Evolutionary conservation across 1,284 basidiomycete species (phyloP), one percentile per base, ranked within the genome.

Genomic region (Malassezia obtusa): DNA sequence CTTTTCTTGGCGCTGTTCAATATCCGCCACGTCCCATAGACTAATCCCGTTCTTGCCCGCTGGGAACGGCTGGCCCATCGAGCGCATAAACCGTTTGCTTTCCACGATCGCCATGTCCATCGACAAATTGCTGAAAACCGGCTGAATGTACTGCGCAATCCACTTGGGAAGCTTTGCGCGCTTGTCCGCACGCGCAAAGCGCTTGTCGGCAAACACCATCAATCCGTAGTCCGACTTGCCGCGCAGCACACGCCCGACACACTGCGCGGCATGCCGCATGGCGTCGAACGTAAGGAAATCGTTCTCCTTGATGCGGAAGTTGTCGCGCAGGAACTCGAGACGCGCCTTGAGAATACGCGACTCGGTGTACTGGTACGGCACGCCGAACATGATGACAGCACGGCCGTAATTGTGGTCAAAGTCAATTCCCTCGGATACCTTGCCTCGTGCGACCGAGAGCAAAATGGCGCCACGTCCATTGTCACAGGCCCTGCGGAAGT

Each of bases 211-310:
- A 76, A 99, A 98, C 14, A 98, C 84, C 94, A 99, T 98, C 67
- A 99, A 77, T 38, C 94, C 94, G 86, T 94, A 99, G 76, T 99
- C 94, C 1, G 92, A 96, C 79, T 99, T 99, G 36, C 92, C 92
- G 51, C 94, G 84, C 74, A 99, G 76, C 24, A 94, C 94, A 68
- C 94, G 88, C 31, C 94, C 94, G 4, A 99, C 92, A 75, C 94
- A 99, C 72, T 99, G 94, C 12, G 94, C 94, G 3, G 94, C 94
- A 71, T 95, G 96, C 52, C 94, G 84, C 89, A 99, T 98, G 3
- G 94, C 94, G 72, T 99, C 94, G 76, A 99, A 99, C 19, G 94
- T 94, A 22, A 99, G 79, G 71, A 95, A 99, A 75, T 98, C 94
- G 36, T 92, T 95, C 75, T 99, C 94, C 50, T 90, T 83, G 75